Evolutionary conservation across 768 basidiomycete species (phyloP), one percentile per base, ranked within the genome.

Genomic region (Bullera alba): DNA sequence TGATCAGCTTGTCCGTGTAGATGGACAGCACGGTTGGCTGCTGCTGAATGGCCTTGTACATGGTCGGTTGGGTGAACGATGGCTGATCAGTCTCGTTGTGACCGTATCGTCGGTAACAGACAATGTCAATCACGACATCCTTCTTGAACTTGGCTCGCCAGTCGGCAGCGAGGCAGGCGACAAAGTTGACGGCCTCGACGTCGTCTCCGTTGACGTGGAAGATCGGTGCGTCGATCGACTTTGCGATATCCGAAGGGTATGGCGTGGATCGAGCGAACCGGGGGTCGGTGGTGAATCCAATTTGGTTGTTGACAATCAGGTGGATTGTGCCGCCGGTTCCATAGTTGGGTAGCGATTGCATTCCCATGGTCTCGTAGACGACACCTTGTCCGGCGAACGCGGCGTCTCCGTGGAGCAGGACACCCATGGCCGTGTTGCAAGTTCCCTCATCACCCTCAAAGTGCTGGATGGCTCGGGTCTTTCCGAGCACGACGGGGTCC

Each of bases 121-220:
- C 92, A 50, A 99, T 89, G 74, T 99, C 93, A 54, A 99, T 76
- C 65, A 99, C 93, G 56, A 99, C 93, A 71, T 99, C 95, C 77
- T 87, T 92, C 80, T 93, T 95, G 80, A 84, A 99, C 75, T 90
- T 93, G 60, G 93, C 91, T 43, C 93, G 84, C 76, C 89, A 99
- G 73, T 99, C 93, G 26, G 93, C 93, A 23, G 93, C 95, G 49
- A 99, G 83, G 66, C 93, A 91, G 75, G 89, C 93, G 34, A 99
- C 93, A 68, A 92, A 99, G 73, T 87, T 97, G 72, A 99, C 91
- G 19, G 93, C 93, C 74, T 99, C 93, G 54, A 85, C 86, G 63
- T 96, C 90, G 78, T 99, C 93, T 39, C 93, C 93, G 66, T 99
- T 99, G 67, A 97, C 95, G 74, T 99, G 93, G 83, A 99, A 93